A percentile compares a stretch with the other conserved stretches of the same genome.
Conservation (phyloP, 441 rosid species). For the Pelargonium cotyledonis region DNA sequence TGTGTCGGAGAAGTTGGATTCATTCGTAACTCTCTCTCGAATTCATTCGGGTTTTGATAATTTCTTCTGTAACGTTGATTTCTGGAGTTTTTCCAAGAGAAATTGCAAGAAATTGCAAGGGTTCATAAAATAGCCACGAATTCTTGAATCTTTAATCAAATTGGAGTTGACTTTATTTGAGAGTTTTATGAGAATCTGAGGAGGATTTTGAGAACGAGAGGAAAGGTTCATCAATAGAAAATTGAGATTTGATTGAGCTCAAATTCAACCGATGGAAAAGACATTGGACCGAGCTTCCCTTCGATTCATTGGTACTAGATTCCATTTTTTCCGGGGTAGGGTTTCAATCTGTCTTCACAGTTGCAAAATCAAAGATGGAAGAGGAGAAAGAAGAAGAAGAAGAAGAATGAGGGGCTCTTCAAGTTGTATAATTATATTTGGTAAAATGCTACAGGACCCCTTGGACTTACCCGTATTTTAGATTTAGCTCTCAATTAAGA, state of each 20-base stretch:
- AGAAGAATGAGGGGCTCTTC: no score
- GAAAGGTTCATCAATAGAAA: constrained; percentile 48
- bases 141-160: constrained; percentile 15
- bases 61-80: constrained; percentile 15
- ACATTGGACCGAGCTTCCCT: constrained; percentile 67
- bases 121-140: constrained; percentile 4
- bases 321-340: no score
- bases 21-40: background rate
- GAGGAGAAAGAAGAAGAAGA: no score
- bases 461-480: no score
- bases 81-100: no score
- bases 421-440: no score
- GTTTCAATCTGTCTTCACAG: no score
- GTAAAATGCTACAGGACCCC: no score
- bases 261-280: constrained; percentile 80
- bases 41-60: constrained; percentile 26
- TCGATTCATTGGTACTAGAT: no score
- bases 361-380: no score
- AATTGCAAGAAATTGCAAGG: constrained; percentile 20
- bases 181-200: constrained; percentile 24
- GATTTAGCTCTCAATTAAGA: no score
- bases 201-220: constrained; percentile 17
- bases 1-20: background rate
- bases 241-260: constrained; percentile 56
- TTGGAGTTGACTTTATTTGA: constrained; percentile 7